These are phyloP conservation scores for Leptographium lundbergii DNA, from an alignment of 2,329 filamentous ascomycete genomes.

Conservation along the genomic window DNA sequence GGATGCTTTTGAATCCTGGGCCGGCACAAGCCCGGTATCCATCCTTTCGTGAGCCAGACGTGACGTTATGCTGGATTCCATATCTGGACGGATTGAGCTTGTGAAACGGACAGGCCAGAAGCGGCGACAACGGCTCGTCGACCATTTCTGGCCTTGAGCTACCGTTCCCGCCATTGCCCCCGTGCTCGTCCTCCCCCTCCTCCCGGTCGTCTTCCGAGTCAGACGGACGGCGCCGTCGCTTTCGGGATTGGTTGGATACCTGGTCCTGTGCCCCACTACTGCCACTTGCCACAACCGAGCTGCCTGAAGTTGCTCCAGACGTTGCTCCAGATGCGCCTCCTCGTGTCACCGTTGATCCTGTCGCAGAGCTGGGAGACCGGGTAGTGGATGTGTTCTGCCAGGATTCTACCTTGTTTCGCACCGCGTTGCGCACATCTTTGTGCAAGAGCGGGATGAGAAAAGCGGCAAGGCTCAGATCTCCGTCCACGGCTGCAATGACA, in stretches of 20 bases:
- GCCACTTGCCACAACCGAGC: not conserved
- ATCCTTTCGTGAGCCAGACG: conserved; percentile 9
- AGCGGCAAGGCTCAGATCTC: conserved; percentile 14
- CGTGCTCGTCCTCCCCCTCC: conserved; percentile 11
- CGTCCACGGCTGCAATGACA: conserved; percentile 14
- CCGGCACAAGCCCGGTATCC: conserved; percentile 16
- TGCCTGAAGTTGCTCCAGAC: not conserved
- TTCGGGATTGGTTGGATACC: conserved; percentile 7
- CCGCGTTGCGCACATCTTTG: conserved; percentile 10
- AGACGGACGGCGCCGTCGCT: conserved; percentile 10
- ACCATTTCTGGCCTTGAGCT: not conserved
- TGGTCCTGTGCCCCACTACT: not conserved
- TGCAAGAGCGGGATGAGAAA: conserved; percentile 15
- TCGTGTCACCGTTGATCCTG: not conserved
- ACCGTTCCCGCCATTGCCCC: conserved; percentile 4
- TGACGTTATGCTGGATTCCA: conserved; percentile 12
- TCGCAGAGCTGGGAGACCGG: not conserved
- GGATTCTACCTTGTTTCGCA: conserved; percentile 14
- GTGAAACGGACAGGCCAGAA: conserved; percentile 17
- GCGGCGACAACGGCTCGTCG: conserved; percentile 1
- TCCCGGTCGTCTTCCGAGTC: conserved; percentile 7
- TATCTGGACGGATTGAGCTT: conserved; percentile 16
- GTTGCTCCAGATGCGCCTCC: not conserved
- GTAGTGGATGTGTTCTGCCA: conserved; percentile 10
- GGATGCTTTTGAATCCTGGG: conserved; percentile 17